Evolutionary conservation across 352 stramenopile genomes (phyloP), one percentile per base, ranked within the genome.

Genomic region (Phytophthora colocasiae): DNA sequence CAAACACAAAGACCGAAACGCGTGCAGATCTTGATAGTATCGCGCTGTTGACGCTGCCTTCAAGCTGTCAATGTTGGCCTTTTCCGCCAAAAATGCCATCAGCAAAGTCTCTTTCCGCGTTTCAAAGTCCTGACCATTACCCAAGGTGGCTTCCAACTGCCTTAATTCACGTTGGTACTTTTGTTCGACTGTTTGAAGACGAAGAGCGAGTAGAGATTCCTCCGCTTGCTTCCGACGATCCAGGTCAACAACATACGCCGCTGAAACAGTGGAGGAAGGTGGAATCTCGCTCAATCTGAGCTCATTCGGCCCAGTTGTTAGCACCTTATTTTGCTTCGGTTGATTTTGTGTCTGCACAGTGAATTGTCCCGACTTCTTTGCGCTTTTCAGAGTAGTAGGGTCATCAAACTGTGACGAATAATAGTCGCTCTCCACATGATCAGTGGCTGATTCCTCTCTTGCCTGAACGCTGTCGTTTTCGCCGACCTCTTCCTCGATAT

Each of bases 11-110:
- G 78, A 80, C 15, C 81, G 80, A 32, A 90, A 86, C 0, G 72
- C 61, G 9, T 89, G 66, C 15, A 92, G 29, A 39, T 92, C 83
- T 46, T 90, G 78, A 36, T 89, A 92, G 52, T 87, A 92, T 11
- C 77, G 73, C 11, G 80, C 77, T 26, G 77, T 85, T 19, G 72
- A 81, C 0, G 84, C 71, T 2, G 81, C 78, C 36, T 76, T 80
- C 9, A 87, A 47, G 31, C 78, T 88, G 43, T 91, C 80, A 26
- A 91, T 52, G 38, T 79, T 78, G 2, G 78, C 80, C 47, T 80
- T 80, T 41, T 90, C 80, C 0, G 76, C 76, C 26, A 85, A 45
- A 48, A 80, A 87, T 3, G 62, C 61, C 69, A 89, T 83, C 15
- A 53, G 61, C 1, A 83, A 41, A 5, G 75, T 66, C 44, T 90